Percentiles rank a stretch among this genome's conserved stretches.
These are phyloP conservation scores for Leptographium galeiforme DNA, from an alignment of 2,329 filamentous ascomycete genomes.

Conservation along the genomic window DNA sequence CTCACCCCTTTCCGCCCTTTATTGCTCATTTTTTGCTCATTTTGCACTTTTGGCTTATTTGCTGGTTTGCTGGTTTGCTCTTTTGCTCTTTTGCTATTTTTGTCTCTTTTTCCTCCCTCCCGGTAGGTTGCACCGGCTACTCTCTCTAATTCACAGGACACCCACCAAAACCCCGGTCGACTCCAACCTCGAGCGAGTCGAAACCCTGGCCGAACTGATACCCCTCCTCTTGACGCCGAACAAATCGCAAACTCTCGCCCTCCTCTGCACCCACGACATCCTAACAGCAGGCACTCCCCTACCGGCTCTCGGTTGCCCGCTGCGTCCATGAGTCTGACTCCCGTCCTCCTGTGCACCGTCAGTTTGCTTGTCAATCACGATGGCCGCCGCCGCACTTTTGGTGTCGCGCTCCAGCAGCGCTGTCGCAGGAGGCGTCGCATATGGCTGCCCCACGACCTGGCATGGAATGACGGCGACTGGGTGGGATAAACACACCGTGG, in stretches of 20 bases:
- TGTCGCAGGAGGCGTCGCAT: conserved; percentile 22
- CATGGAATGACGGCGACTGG: conserved; percentile 21
- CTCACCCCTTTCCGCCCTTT: neutral
- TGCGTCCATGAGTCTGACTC: conserved; percentile 41
- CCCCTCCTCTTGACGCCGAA: neutral
- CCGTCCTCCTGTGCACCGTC: conserved; percentile 23
- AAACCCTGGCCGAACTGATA: neutral
- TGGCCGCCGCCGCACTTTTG: conserved; percentile 39
- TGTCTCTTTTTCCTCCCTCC: neutral
- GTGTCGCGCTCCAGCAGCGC: conserved; percentile 25
- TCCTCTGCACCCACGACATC: neutral
- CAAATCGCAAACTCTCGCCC: neutral
- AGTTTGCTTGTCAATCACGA: conserved; percentile 33
- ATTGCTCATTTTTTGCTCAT: no score
- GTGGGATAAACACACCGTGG: conserved; percentile 18
- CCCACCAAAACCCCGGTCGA: neutral
- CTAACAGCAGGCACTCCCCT: neutral
- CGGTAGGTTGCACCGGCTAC: neutral
- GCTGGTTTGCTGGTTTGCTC: no score
- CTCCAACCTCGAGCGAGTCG: neutral
- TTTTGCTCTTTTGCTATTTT: no score
- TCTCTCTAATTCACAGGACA: neutral
- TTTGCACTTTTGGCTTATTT: no score
- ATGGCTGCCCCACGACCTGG: conserved; percentile 22
- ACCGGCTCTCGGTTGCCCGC: conserved; percentile 11